Conservation (phyloP, 495 filamentous ascomycete species). For the Neurospora sp. region DNA sequence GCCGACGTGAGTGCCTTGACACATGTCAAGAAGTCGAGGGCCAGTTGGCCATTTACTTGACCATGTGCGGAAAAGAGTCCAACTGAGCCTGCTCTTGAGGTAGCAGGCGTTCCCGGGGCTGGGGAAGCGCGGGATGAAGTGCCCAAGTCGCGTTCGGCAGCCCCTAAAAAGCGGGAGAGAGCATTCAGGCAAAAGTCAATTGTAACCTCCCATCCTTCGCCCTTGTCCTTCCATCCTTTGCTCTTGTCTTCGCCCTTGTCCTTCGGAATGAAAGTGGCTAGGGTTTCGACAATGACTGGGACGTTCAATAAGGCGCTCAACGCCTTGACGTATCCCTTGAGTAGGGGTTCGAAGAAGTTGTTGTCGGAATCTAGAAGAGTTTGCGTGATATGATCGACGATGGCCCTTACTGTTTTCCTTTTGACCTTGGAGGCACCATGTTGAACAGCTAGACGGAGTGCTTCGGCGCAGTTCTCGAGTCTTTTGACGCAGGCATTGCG, state of each 20-base stretch:
- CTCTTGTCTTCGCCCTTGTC: constrained; percentile 21
- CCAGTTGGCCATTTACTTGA: constrained; percentile 23
- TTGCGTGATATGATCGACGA: constrained; percentile 75
- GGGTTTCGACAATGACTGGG: constrained; percentile 67
- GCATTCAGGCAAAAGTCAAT: constrained; percentile 57
- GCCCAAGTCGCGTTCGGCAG: constrained; percentile 23
- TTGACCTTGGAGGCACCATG: constrained; percentile 57
- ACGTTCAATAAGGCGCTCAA: constrained; percentile 59
- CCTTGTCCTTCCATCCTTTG: constrained; percentile 55
- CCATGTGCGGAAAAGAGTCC: constrained; percentile 4
- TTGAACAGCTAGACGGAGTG: constrained; percentile 60
- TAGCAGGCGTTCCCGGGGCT: constrained; percentile 23
- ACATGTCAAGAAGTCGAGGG: constrained; percentile 54
- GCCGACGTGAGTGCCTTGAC: constrained; percentile 54
- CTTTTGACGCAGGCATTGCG: constrained; percentile 40
- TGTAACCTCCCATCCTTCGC: constrained; percentile 56
- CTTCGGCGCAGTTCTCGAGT: constrained; percentile 60
- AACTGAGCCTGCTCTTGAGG: constrained; percentile 20
- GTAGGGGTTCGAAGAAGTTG: constrained; percentile 60
- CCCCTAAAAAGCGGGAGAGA: constrained; percentile 34
- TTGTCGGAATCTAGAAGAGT: constrained; percentile 53
- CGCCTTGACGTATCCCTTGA: constrained; percentile 68
- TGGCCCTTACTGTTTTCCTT: constrained; percentile 61
- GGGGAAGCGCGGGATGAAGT: constrained; percentile 28
- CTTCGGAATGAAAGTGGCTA: constrained; percentile 30